phyloP scores from a whole-genome alignment of 768 basidiomycete genomes.

The Hygrophorus pudorinus region DNA sequence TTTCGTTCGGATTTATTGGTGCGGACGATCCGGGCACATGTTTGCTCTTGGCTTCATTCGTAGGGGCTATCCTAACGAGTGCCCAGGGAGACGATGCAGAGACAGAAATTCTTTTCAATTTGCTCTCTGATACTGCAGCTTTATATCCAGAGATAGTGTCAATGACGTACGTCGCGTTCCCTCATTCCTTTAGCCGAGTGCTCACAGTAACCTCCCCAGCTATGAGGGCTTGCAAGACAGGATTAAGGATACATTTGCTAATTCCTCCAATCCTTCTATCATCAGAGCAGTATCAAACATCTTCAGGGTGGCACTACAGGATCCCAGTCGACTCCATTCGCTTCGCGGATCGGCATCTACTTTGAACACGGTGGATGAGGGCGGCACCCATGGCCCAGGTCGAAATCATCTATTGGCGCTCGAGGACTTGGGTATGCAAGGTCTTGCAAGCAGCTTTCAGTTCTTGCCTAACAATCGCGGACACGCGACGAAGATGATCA shows the following conservation, averaged over 20 bases:
- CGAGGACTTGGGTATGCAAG: slow-evolving; percentile 65
- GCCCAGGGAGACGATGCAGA: slow-evolving; percentile 77
- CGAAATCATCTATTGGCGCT: slow-evolving; percentile 48
- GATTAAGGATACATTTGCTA: slow-evolving; percentile 62
- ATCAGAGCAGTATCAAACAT: slow-evolving; percentile 66
- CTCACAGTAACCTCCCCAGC: slow-evolving; percentile 26
- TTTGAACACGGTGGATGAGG: slow-evolving; percentile 53
- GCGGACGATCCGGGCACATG: slow-evolving; percentile 55
- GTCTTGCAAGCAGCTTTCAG: slow-evolving; percentile 60
- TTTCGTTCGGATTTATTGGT: slow-evolving; percentile 51
- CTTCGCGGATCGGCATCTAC: slow-evolving; percentile 53
- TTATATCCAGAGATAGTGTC: slow-evolving; percentile 64
- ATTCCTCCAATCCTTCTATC: slow-evolving; percentile 60
- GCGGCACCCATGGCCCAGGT: slow-evolving; percentile 32
- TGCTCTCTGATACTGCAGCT: slow-evolving; percentile 63
- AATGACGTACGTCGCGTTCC: slow-evolving; percentile 47
- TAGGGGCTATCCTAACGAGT: slow-evolving; percentile 62
- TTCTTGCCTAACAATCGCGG: slow-evolving; percentile 51
- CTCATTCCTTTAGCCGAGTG: slow-evolving; percentile 5
- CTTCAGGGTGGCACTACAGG: slow-evolving; percentile 59
- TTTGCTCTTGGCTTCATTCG: slow-evolving; percentile 64
- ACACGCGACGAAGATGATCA: slow-evolving; percentile 54
- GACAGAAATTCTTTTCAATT: slow-evolving; percentile 66
- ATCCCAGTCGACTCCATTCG: slow-evolving; percentile 30
- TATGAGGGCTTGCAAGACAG: slow-evolving; percentile 71